Conservation (phyloP, 1,284 basidiomycete genomes). For the Apiotrichum mycotoxinovorans region DNA sequence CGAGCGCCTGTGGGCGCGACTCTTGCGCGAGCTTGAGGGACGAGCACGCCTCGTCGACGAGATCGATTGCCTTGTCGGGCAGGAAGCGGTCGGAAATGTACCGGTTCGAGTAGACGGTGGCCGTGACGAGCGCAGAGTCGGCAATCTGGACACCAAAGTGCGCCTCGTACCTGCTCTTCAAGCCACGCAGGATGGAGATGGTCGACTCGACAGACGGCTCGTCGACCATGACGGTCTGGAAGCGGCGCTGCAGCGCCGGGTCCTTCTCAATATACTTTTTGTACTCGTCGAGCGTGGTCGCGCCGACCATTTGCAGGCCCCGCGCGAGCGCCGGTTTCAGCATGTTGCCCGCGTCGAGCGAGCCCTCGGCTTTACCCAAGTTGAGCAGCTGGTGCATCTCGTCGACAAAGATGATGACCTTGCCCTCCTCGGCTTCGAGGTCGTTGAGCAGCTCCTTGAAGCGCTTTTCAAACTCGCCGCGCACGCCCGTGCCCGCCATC, state of each 20-base stretch:
- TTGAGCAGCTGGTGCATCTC: constrained; percentile 66
- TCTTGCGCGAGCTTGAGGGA: constrained; percentile 86
- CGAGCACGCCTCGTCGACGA: constrained; percentile 86
- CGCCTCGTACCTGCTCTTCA: constrained; percentile 77
- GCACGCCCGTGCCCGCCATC: constrained; percentile 80
- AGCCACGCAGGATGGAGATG: constrained; percentile 81
- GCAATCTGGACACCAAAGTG: constrained; percentile 90
- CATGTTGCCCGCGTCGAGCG: constrained; percentile 78
- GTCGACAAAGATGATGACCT: constrained; percentile 79
- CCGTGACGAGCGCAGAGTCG: constrained; percentile 79
- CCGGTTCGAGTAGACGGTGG: constrained; percentile 71
- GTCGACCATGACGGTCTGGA: constrained; percentile 81
- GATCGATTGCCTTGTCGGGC: constrained; percentile 79
- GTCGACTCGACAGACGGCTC: constrained; percentile 83
- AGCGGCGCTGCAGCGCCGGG: constrained; percentile 81
- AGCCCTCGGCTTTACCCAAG: constrained; percentile 85
- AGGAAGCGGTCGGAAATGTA: constrained; percentile 83
- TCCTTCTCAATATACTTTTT: constrained; percentile 89
- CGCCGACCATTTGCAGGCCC: constrained; percentile 79
- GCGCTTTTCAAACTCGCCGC: constrained; percentile 88
- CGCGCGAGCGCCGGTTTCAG: constrained; percentile 65
- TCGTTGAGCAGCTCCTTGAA: constrained; percentile 82
- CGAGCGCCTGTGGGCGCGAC: constrained; percentile 80
- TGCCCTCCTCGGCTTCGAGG: constrained; percentile 72
- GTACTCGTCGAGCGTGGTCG: constrained; percentile 87